Evolutionary conservation across 208 protist species (phyloP).

Genomic region (Wallacemonas sp.): DNA sequence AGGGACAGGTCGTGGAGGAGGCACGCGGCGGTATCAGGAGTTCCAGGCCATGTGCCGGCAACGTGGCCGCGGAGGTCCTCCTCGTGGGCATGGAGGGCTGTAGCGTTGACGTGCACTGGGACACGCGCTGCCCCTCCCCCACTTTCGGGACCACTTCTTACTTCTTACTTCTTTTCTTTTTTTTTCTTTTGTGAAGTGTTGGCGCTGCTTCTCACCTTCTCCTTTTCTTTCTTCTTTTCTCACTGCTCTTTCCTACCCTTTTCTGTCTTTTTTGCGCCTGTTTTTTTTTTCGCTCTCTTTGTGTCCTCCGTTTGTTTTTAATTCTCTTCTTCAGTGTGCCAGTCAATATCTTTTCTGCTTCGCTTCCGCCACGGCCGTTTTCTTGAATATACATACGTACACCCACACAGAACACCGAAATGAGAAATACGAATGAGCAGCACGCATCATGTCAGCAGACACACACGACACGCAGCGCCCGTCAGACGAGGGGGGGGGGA

Average conservation of each 20-base stretch:
- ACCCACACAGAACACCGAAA: too few relatives aligned
- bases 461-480: too few relatives aligned
- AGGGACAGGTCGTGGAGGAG: background rate
- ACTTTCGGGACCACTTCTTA: background rate
- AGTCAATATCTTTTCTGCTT: too few relatives aligned
- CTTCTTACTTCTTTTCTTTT: background rate
- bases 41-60: slow-evolving; percentile 10
- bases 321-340: too few relatives aligned
- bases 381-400: too few relatives aligned
- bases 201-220: slow-evolving; percentile 5
- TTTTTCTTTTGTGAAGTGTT: too few relatives aligned
- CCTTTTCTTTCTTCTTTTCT: slow-evolving; percentile 26
- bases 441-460: too few relatives aligned
- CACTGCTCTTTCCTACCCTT: slow-evolving; percentile 4
- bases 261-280: slow-evolving; percentile 14
- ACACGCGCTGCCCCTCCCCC: background rate
- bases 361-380: too few relatives aligned
- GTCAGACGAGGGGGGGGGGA: too few relatives aligned
- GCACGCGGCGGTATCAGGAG: background rate
- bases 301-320: too few relatives aligned
- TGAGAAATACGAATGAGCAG: too few relatives aligned
- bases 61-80: background rate
- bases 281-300: slow-evolving; percentile 10
- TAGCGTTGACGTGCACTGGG: background rate
- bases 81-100: background rate